phyloP scores from a whole-genome alignment of 768 basidiomycete genomes.

The Favolaschia claudopus region DNA sequence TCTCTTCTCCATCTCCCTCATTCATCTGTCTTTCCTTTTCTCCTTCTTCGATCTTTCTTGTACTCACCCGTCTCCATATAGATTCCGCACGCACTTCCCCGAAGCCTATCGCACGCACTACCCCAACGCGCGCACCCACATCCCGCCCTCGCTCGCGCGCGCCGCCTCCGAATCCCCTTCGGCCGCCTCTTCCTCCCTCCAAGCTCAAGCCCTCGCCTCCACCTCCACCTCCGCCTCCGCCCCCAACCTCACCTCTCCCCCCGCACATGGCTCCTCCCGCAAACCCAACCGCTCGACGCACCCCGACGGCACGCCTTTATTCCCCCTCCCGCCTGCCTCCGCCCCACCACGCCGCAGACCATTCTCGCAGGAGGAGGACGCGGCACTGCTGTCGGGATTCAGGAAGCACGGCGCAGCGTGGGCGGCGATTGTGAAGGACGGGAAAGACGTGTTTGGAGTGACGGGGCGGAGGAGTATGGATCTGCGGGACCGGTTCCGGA shows the following conservation, averaged over 20 bases:
- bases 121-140: slow-evolving; percentile 89
- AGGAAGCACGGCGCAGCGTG: slow-evolving; percentile 90
- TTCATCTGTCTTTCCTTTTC: no score
- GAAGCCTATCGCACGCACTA: slow-evolving; percentile 92
- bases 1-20: no score
- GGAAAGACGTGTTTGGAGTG: slow-evolving; percentile 79
- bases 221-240: no score
- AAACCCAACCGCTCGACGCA: slow-evolving; percentile 80
- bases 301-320: slow-evolving; percentile 84
- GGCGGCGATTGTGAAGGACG: slow-evolving; percentile 88
- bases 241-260: background rate
- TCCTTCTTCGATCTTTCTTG: no score
- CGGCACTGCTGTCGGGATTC: slow-evolving; percentile 84
- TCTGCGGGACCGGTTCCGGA: slow-evolving; percentile 84
- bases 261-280: slow-evolving; percentile 42
- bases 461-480: slow-evolving; percentile 86
- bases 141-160: slow-evolving; percentile 45
- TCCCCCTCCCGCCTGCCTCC: slow-evolving; percentile 64
- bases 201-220: background rate
- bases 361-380: slow-evolving; percentile 87
- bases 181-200: no score
- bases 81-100: slow-evolving; percentile 91
- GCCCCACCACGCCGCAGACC: slow-evolving; percentile 73
- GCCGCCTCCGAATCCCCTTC: no score
- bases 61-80: no score